phyloP scores from a whole-genome alignment of 2,329 filamentous ascomycete species.

The Colletotrichum chrysophilum region DNA sequence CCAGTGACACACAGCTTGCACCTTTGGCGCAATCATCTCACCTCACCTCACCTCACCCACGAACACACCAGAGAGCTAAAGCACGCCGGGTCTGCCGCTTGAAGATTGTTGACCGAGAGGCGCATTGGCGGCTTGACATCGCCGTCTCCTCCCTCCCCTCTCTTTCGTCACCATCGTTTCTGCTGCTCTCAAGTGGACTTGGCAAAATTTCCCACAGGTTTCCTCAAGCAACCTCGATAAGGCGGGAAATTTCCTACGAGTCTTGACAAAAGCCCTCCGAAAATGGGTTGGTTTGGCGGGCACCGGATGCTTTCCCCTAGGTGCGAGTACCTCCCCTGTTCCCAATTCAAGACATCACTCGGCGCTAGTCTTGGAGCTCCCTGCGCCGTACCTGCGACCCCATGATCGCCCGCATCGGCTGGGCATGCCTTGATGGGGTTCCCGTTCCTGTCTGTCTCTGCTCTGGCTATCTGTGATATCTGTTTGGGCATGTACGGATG shows the following conservation, averaged over 20 bases:
- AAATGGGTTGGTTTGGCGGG: not conserved
- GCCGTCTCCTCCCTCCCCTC: not conserved
- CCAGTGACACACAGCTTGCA: not conserved
- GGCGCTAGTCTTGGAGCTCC: constrained; percentile 7
- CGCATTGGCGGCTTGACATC: not conserved
- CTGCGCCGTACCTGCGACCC: constrained; percentile 12
- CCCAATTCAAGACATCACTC: constrained; percentile 5
- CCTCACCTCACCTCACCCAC: not conserved
- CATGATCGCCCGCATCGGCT: constrained; percentile 20
- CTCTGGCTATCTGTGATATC: not conserved
- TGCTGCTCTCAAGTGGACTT: not conserved
- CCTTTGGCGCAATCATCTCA: not conserved
- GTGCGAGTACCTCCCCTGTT: not conserved
- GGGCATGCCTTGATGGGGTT: constrained; percentile 16
- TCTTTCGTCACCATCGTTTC: not conserved
- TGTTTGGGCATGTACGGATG: not conserved
- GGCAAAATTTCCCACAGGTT: not conserved
- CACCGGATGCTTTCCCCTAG: not conserved
- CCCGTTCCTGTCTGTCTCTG: not conserved
- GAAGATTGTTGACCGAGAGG: constrained; percentile 10
- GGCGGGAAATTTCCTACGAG: not conserved
- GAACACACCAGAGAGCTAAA: not conserved
- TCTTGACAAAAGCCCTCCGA: not conserved
- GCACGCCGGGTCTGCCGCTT: constrained; percentile 1
- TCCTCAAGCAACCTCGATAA: not conserved